These are phyloP conservation scores for Epichloe uncinata DNA, from an alignment of 2,329 filamentous ascomycete species.

Conservation along the genomic window DNA sequence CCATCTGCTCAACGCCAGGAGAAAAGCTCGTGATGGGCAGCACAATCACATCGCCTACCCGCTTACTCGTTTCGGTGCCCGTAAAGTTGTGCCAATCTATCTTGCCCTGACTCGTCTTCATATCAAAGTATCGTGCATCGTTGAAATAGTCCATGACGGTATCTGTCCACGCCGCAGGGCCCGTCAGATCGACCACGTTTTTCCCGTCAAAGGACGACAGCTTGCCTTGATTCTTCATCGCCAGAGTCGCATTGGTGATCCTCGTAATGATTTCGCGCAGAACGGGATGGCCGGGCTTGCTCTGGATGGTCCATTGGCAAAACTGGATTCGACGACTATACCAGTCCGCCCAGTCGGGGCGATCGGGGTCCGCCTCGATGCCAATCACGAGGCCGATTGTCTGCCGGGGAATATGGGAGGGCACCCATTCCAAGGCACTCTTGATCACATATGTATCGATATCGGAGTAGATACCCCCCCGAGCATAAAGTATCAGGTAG, in stretches of 20 bases:
- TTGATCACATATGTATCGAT: conserved; percentile 84
- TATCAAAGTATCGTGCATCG: conserved; percentile 76
- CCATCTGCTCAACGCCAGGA: conserved; percentile 88
- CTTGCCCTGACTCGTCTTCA: conserved; percentile 52
- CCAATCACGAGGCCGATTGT: conserved; percentile 79
- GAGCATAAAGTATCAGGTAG: conserved; percentile 52
- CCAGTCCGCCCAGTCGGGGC: conserved; percentile 87
- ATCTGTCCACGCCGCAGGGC: conserved; percentile 91
- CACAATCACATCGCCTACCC: conserved; percentile 85
- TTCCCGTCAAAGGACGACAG: conserved; percentile 49
- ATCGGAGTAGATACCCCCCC: conserved; percentile 63
- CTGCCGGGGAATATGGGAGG: conserved; percentile 59
- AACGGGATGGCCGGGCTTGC: conserved; percentile 87
- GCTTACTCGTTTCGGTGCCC: conserved; percentile 68
- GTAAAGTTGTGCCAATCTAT: conserved; percentile 86
- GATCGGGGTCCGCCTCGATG: conserved; percentile 91
- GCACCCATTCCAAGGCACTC: conserved; percentile 79
- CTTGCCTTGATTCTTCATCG: conserved; percentile 53
- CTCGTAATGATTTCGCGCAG: conserved; percentile 75
- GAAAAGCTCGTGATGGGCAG: conserved; percentile 96
- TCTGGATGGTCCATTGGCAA: conserved; percentile 97
- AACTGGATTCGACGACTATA: conserved; percentile 95
- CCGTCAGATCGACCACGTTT: conserved; percentile 84
- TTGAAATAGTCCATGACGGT: conserved; percentile 88
- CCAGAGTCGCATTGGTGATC: conserved; percentile 72